These are phyloP conservation scores for Fusarium sp. DNA, from an alignment of 2,329 filamentous ascomycete species.

Conservation along the genomic window DNA sequence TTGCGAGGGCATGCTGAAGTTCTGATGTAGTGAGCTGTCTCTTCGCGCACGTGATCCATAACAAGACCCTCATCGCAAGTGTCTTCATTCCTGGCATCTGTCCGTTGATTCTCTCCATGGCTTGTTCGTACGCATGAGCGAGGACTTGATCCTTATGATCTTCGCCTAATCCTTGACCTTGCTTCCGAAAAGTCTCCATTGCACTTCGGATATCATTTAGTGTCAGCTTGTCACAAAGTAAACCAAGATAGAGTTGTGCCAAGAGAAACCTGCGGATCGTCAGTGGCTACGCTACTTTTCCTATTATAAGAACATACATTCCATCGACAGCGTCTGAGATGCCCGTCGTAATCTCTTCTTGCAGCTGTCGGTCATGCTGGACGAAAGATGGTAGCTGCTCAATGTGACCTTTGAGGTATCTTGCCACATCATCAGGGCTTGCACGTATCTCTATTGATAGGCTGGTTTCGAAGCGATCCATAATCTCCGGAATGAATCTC, in stretches of 20 bases:
- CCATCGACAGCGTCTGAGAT: conserved; percentile 25
- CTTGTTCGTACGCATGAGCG: conserved; percentile 50
- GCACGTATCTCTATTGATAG: conserved; percentile 32
- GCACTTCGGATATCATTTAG: too few species aligned
- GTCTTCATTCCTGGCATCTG: conserved; percentile 38
- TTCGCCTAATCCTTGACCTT: too few species aligned
- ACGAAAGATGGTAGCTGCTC: neutral
- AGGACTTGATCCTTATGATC: too few species aligned
- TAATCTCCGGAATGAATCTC: conserved; percentile 31
- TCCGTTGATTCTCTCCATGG: conserved; percentile 53
- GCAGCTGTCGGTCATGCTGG: neutral
- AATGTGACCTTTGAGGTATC: conserved; percentile 15
- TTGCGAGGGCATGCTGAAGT: conserved; percentile 54
- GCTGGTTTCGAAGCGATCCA: neutral
- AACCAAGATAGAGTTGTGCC: conserved; percentile 19
- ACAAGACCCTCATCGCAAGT: conserved; percentile 50
- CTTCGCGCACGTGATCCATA: conserved; percentile 53
- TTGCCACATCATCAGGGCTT: conserved; percentile 9
- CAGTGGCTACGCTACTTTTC: neutral
- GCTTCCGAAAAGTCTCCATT: too few species aligned
- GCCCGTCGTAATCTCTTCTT: conserved; percentile 8
- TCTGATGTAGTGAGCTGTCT: conserved; percentile 48
- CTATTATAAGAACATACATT: conserved; percentile 19
- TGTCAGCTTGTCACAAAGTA: neutral
- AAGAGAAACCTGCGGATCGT: conserved; percentile 18